Base-by-base conservation (phyloP, 2,329 filamentous ascomycete genomes). In the Hypoxylon sp. region DNA sequence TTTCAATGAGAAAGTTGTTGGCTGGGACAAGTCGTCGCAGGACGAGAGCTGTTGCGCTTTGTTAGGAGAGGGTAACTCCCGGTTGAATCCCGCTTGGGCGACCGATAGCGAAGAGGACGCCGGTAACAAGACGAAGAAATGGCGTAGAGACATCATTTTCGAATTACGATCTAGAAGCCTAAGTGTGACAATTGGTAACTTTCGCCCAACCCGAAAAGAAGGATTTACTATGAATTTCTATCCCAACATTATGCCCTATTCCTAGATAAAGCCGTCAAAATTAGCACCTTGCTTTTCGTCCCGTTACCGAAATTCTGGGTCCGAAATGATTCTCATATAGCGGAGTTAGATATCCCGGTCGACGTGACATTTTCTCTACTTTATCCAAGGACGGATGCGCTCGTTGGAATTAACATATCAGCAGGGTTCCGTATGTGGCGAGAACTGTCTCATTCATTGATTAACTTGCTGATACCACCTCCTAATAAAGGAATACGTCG, bases 1-100 rank as follows among this genome's bases (percentile, higher is more conserved):
- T 23, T 52, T 56, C 2, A 72, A 7, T 2, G 61, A 53, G 59
- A 73, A 73, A 5, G 65, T 71, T 7, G 61, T 60, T 3, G 68
- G 63, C 13, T 41, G 30, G 28, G 61, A 68, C 17, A 43, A 30
- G 36, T 65, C 64, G 17, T 53, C 49, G 43, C 70, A 72, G 5
- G 63, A 60, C 14, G 57, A 32, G 34, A 7, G 2, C 25, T 49
- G 43, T 43, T 25, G 21, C 21, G 10, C n/a, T 41, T 13, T 48
- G 11, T 21, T 55, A 19, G 17, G 19, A 38, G 36, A 28, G 19
- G 28, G 11, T 32, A 30, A 14, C 14, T 34, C 34, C 10, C 38
- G 43, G 9, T n/a, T n/a, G 0, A 36, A 28, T 34, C 23, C 41
- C 45, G 55, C 56, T 25, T 28, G 45, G 36, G 30, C 25, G 19